A percentile compares a stretch with the other conserved stretches of the same genome.
Evolutionary conservation across 768 basidiomycete species (phyloP).

Genomic region (Trametes punicea): DNA sequence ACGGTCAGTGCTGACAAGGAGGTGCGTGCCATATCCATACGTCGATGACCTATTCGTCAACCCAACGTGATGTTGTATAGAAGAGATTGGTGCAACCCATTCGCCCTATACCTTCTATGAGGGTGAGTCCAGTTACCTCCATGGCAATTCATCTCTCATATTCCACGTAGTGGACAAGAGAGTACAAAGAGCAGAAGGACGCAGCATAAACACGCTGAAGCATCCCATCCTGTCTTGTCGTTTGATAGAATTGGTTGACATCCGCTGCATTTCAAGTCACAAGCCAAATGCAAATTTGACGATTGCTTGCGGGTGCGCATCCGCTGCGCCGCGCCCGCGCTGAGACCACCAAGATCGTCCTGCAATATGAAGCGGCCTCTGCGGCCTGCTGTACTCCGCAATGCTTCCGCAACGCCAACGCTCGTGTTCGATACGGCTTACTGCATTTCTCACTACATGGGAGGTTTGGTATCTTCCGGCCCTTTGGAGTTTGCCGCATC

Average conservation of each 20-base stretch:
- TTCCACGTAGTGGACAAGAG: slow-evolving; percentile 45
- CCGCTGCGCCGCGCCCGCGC: too few relatives aligned
- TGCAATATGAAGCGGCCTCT: neutral
- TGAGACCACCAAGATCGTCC: neutral
- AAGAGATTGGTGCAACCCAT: slow-evolving; percentile 55
- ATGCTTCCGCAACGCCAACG: neutral
- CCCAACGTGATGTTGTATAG: slow-evolving; percentile 34
- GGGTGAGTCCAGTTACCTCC: slow-evolving; percentile 42
- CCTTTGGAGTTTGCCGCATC: neutral
- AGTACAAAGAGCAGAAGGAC: slow-evolving; percentile 38
- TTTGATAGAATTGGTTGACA: neutral
- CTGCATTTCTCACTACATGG: too few relatives aligned
- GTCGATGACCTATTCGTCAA: neutral
- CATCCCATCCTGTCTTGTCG: neutral
- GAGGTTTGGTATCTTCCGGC: too few relatives aligned
- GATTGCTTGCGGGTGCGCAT: too few relatives aligned
- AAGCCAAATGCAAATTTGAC: too few relatives aligned
- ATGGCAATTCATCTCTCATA: neutral
- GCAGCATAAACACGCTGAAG: neutral
- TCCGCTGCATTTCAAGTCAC: neutral
- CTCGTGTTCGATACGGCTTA: too few relatives aligned
- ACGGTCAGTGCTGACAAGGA: slow-evolving; percentile 73
- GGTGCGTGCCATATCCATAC: slow-evolving; percentile 42
- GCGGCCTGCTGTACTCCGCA: neutral
- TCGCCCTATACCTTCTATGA: slow-evolving; percentile 76